Conservation (phyloP, 2,329 filamentous ascomycete genomes). For the Nemania sp. region DNA sequence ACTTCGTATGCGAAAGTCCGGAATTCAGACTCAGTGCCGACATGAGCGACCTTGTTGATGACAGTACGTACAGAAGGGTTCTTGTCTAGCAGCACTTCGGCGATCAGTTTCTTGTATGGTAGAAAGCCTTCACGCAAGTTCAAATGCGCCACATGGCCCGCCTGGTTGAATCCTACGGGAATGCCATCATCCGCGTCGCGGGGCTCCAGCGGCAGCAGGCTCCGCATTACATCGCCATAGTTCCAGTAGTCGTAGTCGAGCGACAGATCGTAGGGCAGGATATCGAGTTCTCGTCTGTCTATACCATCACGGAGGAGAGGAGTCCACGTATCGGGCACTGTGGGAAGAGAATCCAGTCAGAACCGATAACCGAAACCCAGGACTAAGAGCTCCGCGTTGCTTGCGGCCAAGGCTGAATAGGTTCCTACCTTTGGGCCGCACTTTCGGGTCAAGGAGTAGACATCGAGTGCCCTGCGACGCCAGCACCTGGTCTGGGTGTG, state of each 20-base stretch:
- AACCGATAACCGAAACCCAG: too few relatives aligned
- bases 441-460: constrained; percentile 59
- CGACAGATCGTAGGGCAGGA: constrained; percentile 75
- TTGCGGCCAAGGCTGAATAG: too few relatives aligned
- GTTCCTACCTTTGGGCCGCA: constrained; percentile 55
- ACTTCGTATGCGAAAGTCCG: constrained; percentile 94
- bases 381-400: too few relatives aligned
- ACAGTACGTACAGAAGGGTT: constrained; percentile 81
- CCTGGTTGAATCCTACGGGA: constrained; percentile 82
- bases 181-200: constrained; percentile 73
- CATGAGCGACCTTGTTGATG: constrained; percentile 92
- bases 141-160: constrained; percentile 90
- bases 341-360: constrained; percentile 5
- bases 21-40: constrained; percentile 83
- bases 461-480: constrained; percentile 63
- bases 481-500: constrained; percentile 61
- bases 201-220: constrained; percentile 78
- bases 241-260: constrained; percentile 63
- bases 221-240: constrained; percentile 74
- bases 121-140: constrained; percentile 84
- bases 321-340: constrained; percentile 77
- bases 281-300: constrained; percentile 65
- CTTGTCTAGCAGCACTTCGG: constrained; percentile 85
- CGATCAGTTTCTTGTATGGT: constrained; percentile 82
- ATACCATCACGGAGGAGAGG: constrained; percentile 69